Percentiles rank a stretch among this genome's conserved stretches.
Conservation (phyloP, 371 early-diverging fungal species). For the Mortierella polycephala region DNA sequence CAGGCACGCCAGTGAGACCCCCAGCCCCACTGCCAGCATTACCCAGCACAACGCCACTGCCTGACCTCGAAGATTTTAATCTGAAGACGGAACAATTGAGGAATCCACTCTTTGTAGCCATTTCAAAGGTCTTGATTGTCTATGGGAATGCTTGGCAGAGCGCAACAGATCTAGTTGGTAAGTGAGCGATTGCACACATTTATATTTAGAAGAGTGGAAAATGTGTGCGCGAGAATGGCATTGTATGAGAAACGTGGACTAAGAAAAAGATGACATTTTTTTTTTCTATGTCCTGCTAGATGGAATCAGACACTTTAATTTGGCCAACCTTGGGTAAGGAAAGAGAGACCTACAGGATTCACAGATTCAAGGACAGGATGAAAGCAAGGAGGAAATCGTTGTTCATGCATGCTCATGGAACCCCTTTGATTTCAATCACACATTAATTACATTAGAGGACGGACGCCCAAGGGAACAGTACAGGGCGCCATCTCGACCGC, state of each 20-base stretch:
- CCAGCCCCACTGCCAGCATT: constrained; percentile 34
- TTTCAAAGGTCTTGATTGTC: constrained; percentile 42
- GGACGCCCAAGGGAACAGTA: constrained; percentile 55
- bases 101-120: constrained; percentile 49
- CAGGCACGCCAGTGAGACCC: constrained; percentile 13
- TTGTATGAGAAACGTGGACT: too few relatives aligned
- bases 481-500: constrained; percentile 57
- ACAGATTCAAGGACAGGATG: not conserved
- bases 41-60: constrained; percentile 28
- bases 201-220: not conserved
- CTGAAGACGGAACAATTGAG: constrained; percentile 38
- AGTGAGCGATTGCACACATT: not conserved
- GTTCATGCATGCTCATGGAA: not conserved
- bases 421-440: not conserved
- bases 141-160: constrained; percentile 55
- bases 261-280: too few relatives aligned
- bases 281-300: constrained; percentile 13
- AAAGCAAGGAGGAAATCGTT: too few relatives aligned
- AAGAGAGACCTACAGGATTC: not conserved
- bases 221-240: too few relatives aligned
- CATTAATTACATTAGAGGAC: constrained; percentile 37
- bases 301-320: constrained; percentile 48
- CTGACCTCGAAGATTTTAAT: constrained; percentile 44
- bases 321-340: constrained; percentile 52
- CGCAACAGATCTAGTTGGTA: constrained; percentile 51